phyloP scores from a whole-genome alignment of 768 basidiomycete species.

The Kwoniella shandongensis region DNA sequence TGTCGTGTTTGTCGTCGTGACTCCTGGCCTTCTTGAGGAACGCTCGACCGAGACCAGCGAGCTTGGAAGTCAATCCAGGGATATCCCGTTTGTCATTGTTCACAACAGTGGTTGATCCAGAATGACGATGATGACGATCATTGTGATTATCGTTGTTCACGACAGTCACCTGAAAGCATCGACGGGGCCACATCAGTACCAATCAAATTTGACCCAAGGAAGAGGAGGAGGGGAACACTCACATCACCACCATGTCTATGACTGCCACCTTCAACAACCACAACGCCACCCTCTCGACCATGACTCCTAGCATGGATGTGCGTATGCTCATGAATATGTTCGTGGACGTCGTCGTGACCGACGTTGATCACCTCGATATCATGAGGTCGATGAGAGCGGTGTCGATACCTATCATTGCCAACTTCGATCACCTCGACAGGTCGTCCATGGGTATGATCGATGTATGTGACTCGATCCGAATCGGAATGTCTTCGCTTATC shows the following conservation, averaged over 20 bases:
- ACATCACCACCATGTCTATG: conserved; percentile 15
- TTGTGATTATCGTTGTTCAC: conserved; percentile 3
- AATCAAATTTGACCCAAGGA: too few species aligned
- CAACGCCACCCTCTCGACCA: conserved; percentile 5
- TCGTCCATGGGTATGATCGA: neutral
- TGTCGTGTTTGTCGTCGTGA: conserved; percentile 11
- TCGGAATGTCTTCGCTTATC: neutral
- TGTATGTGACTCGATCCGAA: neutral
- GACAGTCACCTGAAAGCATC: conserved; percentile 7
- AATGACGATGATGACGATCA: conserved; percentile 5
- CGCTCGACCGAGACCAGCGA: conserved; percentile 20
- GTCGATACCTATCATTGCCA: neutral
- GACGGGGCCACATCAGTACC: too few species aligned
- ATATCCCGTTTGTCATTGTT: conserved; percentile 14
- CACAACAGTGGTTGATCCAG: conserved; percentile 4
- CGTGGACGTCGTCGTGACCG: neutral
- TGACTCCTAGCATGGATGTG: conserved; percentile 13
- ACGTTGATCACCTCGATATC: neutral
- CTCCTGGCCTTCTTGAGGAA: conserved; percentile 11
- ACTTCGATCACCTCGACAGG: neutral
- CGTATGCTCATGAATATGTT: conserved; percentile 6
- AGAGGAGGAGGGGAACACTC: neutral
- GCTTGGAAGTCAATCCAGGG: conserved; percentile 10
- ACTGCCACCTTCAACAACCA: conserved; percentile 6
- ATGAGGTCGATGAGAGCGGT: neutral